A percentile compares a stretch with the other conserved stretches of the same genome.
Evolutionary conservation across 768 basidiomycete genomes (phyloP).

Genomic region (Gelatoporia subvermispora): DNA sequence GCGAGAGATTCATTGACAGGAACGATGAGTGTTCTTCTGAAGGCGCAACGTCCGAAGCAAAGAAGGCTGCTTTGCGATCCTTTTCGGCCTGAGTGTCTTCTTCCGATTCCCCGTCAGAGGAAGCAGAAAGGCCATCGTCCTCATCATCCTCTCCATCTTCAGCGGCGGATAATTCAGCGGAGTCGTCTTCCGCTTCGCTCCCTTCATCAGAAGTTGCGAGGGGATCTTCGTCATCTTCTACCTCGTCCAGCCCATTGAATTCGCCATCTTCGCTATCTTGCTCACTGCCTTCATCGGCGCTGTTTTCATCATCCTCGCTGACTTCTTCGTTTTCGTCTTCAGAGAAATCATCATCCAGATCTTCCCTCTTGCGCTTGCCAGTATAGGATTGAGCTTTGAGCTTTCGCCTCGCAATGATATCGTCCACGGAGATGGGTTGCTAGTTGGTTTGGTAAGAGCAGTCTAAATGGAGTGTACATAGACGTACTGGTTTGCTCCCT

Average conservation of each 20-base stretch:
- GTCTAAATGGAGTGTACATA: background rate
- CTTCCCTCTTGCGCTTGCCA: conserved; percentile 60
- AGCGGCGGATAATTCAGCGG: conserved; percentile 16
- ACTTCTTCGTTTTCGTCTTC: conserved; percentile 33
- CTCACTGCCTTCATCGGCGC: conserved; percentile 29
- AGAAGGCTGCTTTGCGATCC: conserved; percentile 83
- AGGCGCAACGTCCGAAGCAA: conserved; percentile 50
- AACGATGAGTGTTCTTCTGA: conserved; percentile 71
- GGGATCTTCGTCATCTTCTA: conserved; percentile 34
- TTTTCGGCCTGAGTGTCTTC: conserved; percentile 52
- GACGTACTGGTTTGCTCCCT: conserved; percentile 53
- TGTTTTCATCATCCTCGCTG: conserved; percentile 28
- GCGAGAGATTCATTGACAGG: conserved; percentile 90
- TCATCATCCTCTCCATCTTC: conserved; percentile 20
- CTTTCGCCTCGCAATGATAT: conserved; percentile 79
- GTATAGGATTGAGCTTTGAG: conserved; percentile 28
- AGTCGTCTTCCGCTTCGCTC: conserved; percentile 13
- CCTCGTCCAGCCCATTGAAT: conserved; percentile 11
- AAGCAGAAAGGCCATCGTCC: conserved; percentile 39
- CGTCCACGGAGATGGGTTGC: conserved; percentile 84
- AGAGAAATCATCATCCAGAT: conserved; percentile 20
- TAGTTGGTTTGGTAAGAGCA: conserved; percentile 28
- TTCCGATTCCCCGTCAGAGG: conserved; percentile 63
- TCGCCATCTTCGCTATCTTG: conserved; percentile 32
- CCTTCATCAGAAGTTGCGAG: conserved; percentile 40